These are phyloP conservation scores for Chrysoporthe austroafricana DNA, from an alignment of 2,329 filamentous ascomycete genomes.

Conservation along the genomic window DNA sequence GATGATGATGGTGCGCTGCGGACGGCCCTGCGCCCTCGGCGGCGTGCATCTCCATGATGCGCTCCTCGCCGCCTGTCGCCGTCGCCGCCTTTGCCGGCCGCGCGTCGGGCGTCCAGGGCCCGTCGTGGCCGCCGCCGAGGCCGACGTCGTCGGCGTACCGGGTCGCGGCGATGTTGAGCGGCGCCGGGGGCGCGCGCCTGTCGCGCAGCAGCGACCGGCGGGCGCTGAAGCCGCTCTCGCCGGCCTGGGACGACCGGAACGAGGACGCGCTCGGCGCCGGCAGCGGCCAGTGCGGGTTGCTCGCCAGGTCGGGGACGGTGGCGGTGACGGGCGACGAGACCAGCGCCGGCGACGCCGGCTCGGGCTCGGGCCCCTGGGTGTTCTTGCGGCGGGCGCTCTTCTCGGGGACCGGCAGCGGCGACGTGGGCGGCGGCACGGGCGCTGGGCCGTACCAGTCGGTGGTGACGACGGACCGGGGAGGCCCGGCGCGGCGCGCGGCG, in stretches of 20 bases:
- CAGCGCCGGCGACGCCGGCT: slow-evolving; percentile 13
- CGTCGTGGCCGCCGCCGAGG: neutral
- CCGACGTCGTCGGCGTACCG: slow-evolving; percentile 18
- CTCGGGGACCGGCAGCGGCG: slow-evolving; percentile 24
- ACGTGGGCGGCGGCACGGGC: slow-evolving; percentile 21
- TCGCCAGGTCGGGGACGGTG: slow-evolving; percentile 16
- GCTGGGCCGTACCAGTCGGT: slow-evolving; percentile 25
- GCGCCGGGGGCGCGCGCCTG: slow-evolving; percentile 25
- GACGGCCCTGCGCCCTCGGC: neutral
- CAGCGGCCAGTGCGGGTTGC: slow-evolving; percentile 28
- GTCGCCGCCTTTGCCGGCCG: too few species aligned
- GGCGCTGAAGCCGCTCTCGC: neutral
- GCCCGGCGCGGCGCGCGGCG: neutral
- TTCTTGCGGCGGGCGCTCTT: slow-evolving; percentile 19
- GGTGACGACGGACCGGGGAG: slow-evolving; percentile 1
- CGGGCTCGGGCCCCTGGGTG: neutral
- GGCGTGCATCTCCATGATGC: neutral
- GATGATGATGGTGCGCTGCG: neutral
- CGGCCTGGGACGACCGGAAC: slow-evolving; percentile 6
- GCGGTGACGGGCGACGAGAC: slow-evolving; percentile 17
- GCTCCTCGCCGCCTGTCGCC: too few species aligned
- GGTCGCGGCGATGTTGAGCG: slow-evolving; percentile 27
- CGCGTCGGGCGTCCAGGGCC: slow-evolving; percentile 18
- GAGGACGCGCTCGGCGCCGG: slow-evolving; percentile 12
- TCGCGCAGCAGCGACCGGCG: slow-evolving; percentile 4